These are phyloP conservation scores for Suhomyces sp. DNA, from an alignment of 805 yeast genomes.

Conservation along the genomic window DNA sequence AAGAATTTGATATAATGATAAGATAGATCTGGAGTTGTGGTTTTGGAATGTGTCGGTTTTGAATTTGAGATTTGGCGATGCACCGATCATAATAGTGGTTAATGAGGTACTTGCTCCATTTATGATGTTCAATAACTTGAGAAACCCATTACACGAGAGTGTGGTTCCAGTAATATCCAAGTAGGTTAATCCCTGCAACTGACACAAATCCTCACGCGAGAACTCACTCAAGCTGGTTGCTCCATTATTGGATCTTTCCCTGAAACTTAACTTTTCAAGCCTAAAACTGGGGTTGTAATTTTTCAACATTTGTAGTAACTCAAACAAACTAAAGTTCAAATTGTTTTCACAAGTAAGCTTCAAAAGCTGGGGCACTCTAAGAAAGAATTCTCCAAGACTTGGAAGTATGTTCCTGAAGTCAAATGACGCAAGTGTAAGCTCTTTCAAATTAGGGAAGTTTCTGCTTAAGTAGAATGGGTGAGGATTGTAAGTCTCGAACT, in stretches of 20 bases:
- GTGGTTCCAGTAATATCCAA: slow-evolving; percentile 29
- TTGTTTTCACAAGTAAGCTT: slow-evolving; percentile 35
- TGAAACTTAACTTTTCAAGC: slow-evolving; percentile 26
- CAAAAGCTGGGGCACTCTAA: slow-evolving; percentile 15
- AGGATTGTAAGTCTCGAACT: slow-evolving; percentile 21
- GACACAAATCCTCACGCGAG: slow-evolving; percentile 20
- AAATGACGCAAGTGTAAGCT: slow-evolving; percentile 30
- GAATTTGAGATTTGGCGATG: slow-evolving; percentile 13
- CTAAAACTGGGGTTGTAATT: slow-evolving; percentile 28
- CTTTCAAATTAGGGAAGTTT: slow-evolving; percentile 23
- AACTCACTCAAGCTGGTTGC: slow-evolving; percentile 30
- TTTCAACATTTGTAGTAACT: slow-evolving; percentile 27
- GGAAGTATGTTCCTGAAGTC: slow-evolving; percentile 29
- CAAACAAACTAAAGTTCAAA: slow-evolving; percentile 23
- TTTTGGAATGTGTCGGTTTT: slow-evolving; percentile 12
- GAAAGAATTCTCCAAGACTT: slow-evolving; percentile 27
- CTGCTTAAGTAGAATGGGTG: slow-evolving; percentile 23
- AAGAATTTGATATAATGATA: slow-evolving; percentile 19
- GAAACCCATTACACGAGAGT: slow-evolving; percentile 13
- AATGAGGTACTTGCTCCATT: slow-evolving; percentile 1
- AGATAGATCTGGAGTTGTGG: background rate
- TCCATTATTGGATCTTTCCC: slow-evolving; percentile 25
- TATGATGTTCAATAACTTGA: slow-evolving; percentile 11
- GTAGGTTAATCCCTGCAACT: slow-evolving; percentile 19
- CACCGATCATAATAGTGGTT: slow-evolving; percentile 10